Base-by-base conservation (phyloP, 2,329 filamentous ascomycete species). In the Alternaria solani region DNA sequence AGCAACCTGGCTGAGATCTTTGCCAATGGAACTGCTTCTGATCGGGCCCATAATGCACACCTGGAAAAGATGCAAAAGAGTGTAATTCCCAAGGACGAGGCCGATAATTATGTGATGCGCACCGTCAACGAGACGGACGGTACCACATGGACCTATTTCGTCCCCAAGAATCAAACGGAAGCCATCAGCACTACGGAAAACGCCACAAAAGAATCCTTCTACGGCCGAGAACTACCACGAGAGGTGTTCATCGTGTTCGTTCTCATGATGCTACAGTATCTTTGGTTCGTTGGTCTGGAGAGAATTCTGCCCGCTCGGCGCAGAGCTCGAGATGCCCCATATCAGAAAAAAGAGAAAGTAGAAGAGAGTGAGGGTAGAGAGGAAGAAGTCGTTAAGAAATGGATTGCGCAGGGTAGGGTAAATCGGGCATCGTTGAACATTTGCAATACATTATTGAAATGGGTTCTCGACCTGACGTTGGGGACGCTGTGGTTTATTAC, bases 381-480 rank as follows among this genome's bases (percentile, higher is more conserved):
- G 32, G 65, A 67, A 58, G 63, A 62, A 25, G 54, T 67, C 2
- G 65, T 67, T 6, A 59, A 66, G 55, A 66, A 61, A 42, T 65
- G 62, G 65, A 63, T 66, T 41, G 63, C 64, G 39, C 61, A 66
- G 34, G 64, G 64, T 1, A 51, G 57, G 51, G 62, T 66, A 0
- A 52, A 54, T 4, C 64, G 65, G 7, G 59, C 65, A 7, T 66
- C 61, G 20, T 47, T 68, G 25, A 66, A 62, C 46, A 65, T 62
- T 57, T 58, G 64, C 25, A 66, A 66, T 32, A 66, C 64, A 3
- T 60, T 68, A 16, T 36, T 66, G 12, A 68, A 68, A 57, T 66
- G 61, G 65, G 34, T 62, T 3, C 32, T 68, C 11, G 55, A 62
- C 7, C 34, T 66, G 65, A 63, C 59, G 7, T 42, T 68, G 6